Base-by-base conservation (phyloP, 495 filamentous ascomycete species). In the Annulohypoxylon maeteangense region DNA sequence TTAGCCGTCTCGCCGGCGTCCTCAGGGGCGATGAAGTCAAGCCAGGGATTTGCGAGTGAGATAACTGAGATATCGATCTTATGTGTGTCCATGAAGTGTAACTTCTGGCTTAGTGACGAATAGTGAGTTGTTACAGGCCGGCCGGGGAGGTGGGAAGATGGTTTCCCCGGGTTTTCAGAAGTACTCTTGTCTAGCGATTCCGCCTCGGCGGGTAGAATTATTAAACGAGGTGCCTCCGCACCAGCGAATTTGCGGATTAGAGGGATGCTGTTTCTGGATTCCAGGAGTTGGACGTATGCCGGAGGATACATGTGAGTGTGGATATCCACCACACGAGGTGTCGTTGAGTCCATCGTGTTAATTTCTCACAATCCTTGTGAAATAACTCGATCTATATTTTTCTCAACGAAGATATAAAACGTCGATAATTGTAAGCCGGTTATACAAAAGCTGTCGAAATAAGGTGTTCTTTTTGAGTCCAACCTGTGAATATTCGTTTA, bases 271-370 rank as follows among this genome's bases (percentile, higher is more conserved):
- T 82, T 86, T 62, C 95, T 91, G 23, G 88, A 88, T 74, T 90
- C 88, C 25, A 98, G 89, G 75, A 97, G 88, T 59, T 86, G 78
- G 84, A 97, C 89, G 80, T 94, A 98, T 7, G 87, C 85, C 0
- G 91, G 91, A 0, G 93, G 92, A 78, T 98, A 97, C 82, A 98
- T 89, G 84, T 98, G 95, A 11, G 94, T 97, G 82, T 98, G 95
- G 74, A 98, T 87, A 80, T 98, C 95, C 47, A 97, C 92, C 36
- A 93, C 84, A 23, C 75, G 75, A 42, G 20, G 22, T 34, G 51
- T 40, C 38, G 64, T 55, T 16, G 71, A 69, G 16, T 38, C 59
- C 75, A 78, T 75, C 22, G 20, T 72, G 59, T 12, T 23, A n/a
- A 51, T 22, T 42, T 56, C 12, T 3, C 25, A 31, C 22, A 16